phyloP scores from a whole-genome alignment of 2,329 filamentous ascomycete species.

The Microsporum ferrugineum region DNA sequence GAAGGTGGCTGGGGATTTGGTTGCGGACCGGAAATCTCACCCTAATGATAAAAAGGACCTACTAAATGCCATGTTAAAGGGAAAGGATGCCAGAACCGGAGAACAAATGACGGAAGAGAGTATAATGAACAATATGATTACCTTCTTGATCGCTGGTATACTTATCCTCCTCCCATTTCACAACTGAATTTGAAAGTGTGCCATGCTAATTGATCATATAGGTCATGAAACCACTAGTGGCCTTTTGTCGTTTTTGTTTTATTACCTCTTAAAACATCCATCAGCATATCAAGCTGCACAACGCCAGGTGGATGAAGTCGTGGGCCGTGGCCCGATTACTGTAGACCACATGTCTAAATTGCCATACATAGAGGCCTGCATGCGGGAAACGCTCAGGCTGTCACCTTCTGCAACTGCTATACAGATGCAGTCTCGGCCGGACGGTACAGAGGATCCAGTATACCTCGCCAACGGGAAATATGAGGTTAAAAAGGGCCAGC shows the following conservation, averaged over 20 bases:
- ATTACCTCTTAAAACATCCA: slow-evolving; percentile 1
- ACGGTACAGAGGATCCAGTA: neutral
- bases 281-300: neutral
- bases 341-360: slow-evolving; percentile 1
- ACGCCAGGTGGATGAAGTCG: slow-evolving; percentile 2
- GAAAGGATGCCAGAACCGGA: neutral
- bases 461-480: neutral
- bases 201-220: neutral
- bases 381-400: slow-evolving; percentile 1
- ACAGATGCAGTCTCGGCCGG: neutral
- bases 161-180: neutral
- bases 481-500: neutral
- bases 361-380: neutral
- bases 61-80: neutral
- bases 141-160: neutral
- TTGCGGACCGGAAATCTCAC: neutral
- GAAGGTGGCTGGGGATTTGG: neutral
- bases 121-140: slow-evolving; percentile 3
- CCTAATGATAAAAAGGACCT: slow-evolving; percentile 1
- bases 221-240: neutral
- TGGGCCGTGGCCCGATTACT: slow-evolving; percentile 1
- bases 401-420: neutral
- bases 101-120: slow-evolving; percentile 1
- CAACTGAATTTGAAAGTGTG: neutral
- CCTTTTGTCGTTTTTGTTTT: neutral